phyloP scores from a whole-genome alignment of 2,329 filamentous ascomycete species.

The Mollisia scopiformis region DNA sequence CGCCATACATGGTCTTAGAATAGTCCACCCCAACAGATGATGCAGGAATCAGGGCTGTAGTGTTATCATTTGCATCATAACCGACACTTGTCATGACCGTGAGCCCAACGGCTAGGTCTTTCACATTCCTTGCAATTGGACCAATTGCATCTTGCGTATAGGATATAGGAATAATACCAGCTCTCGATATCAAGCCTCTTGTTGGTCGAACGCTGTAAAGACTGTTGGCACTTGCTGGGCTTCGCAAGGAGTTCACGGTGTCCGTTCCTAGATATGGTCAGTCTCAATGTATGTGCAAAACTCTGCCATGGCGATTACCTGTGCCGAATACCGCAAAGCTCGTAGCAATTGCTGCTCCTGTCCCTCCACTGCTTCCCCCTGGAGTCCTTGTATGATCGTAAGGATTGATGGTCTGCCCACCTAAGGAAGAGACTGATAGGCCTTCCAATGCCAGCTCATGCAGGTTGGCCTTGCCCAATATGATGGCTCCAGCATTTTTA shows the following conservation, averaged over 20 bases:
- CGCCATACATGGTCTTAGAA: slow-evolving; percentile 35
- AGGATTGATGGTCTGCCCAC: slow-evolving; percentile 67
- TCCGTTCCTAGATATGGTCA: slow-evolving; percentile 45
- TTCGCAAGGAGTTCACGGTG: slow-evolving; percentile 64
- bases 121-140: slow-evolving; percentile 53
- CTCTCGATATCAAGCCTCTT: slow-evolving; percentile 50
- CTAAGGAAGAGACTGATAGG: slow-evolving; percentile 62
- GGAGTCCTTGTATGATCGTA: slow-evolving; percentile 69
- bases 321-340: slow-evolving; percentile 61
- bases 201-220: slow-evolving; percentile 63
- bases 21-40: slow-evolving; percentile 49
- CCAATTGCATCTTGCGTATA: slow-evolving; percentile 59
- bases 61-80: slow-evolving; percentile 54
- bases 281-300: not conserved
- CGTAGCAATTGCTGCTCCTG: slow-evolving; percentile 58
- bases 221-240: slow-evolving; percentile 62
- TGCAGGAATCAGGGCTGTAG: slow-evolving; percentile 50
- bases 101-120: slow-evolving; percentile 53
- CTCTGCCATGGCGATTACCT: slow-evolving; percentile 37
- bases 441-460: slow-evolving; percentile 77
- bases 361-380: slow-evolving; percentile 66
- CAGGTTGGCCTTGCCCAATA: slow-evolving; percentile 82
- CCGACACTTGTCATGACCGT: slow-evolving; percentile 56
- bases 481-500: slow-evolving; percentile 73
- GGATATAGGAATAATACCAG: slow-evolving; percentile 58